Percentiles rank a stretch among this genome's conserved stretches.
Evolutionary conservation across 2,329 filamentous ascomycete genomes (phyloP).

Genomic region (Sclerotinia nivalis): DNA sequence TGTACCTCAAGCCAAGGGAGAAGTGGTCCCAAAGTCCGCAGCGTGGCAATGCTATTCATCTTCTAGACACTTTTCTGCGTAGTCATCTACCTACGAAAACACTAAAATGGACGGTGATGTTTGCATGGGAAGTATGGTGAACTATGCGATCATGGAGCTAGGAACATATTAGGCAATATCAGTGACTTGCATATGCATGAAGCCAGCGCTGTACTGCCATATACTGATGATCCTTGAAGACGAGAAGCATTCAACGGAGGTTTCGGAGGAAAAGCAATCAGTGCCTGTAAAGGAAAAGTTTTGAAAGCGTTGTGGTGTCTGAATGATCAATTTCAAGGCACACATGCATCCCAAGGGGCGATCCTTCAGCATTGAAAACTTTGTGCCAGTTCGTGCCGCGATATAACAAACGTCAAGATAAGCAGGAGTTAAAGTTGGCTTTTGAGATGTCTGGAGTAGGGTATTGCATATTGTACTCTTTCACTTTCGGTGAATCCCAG

Average conservation of each 20-base stretch:
- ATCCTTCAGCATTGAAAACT: not conserved
- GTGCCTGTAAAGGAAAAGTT: not conserved
- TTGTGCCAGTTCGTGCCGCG: not conserved
- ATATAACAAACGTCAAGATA: not conserved
- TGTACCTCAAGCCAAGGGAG: not conserved
- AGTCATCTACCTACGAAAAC: not conserved
- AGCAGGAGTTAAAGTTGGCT: too few species aligned
- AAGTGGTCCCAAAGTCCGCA: too few species aligned
- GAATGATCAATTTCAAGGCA: not conserved
- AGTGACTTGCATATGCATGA: not conserved
- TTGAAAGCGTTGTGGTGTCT: not conserved
- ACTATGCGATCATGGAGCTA: not conserved
- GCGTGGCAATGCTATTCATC: not conserved
- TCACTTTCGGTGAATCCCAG: too few species aligned
- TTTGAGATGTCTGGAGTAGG: too few species aligned
- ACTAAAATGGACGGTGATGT: not conserved
- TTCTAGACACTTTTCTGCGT: not conserved
- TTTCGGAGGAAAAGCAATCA: not conserved
- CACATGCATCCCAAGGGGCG: not conserved
- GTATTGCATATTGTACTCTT: too few species aligned
- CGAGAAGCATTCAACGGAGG: not conserved
- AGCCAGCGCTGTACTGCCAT: not conserved
- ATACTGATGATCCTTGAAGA: not conserved
- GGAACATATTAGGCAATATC: not conserved
- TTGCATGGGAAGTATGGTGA: not conserved